Evolutionary conservation across 345 rosid species (phyloP), one percentile per base, ranked within the genome.

Genomic region (Cardiospermum halicacabum): DNA sequence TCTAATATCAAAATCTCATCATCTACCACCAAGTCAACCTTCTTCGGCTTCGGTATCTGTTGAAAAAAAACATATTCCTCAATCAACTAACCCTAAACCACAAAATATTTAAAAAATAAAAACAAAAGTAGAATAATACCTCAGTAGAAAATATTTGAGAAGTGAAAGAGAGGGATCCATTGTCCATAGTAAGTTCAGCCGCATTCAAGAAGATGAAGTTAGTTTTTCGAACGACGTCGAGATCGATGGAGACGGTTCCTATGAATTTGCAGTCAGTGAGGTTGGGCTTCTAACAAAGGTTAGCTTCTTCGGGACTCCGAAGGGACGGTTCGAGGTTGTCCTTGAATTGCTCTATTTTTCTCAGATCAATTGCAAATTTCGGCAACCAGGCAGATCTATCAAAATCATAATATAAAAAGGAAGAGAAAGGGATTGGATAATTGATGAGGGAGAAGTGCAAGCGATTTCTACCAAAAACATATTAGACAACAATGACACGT

Each of bases 201-300:
- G 96, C 96, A 76, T 94, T 94, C 31, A 94, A 91, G 77, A 94
- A 96, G 70, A 94, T 74, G 86, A 77, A 87, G 45, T 73, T 69
- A 65, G 97, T 91, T 36, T 42, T 67, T 9, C 75, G 68, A 60
- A 87, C 80, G 60, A 94, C 60, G 57, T 85, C 86, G 39, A 94
- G 53, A 68, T 79, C 83, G 71, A 90, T 56, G 11, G 85, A 21
- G 56, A 87, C 87, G 45, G 77, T 64, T 56, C 97, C 97, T 43
- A 75, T 27, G 83, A 91, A 91, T 25, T 70, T 87, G 76, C 97
- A 94, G 53, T 84, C 74, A 59, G 58, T 39, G 60, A 91, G 91
- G 76, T 94, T 95, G 27, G 97, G 97, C 50, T 65, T 87, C 54
- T 91, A 89, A 10, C 65, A 81, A 37, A 94, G 61, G 50, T 89